phyloP scores from a whole-genome alignment of 768 basidiomycete species.

The Saitozyma podzolica region DNA sequence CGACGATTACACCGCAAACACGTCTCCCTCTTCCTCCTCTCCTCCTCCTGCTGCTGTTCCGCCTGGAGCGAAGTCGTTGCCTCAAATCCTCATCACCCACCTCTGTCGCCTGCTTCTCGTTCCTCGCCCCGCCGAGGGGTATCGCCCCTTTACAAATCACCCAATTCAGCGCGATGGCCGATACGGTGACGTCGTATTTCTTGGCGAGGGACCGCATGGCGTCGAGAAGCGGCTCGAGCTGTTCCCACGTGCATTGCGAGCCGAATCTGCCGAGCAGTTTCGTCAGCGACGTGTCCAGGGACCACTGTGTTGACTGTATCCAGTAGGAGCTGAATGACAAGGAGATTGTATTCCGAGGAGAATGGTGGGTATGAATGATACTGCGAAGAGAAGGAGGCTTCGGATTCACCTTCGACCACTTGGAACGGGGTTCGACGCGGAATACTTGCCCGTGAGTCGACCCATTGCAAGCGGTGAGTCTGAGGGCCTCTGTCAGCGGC shows the following conservation, averaged over 20 bases:
- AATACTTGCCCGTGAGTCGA: slow-evolving; percentile 52
- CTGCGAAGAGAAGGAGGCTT: too few relatives aligned
- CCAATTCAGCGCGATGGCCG: slow-evolving; percentile 52
- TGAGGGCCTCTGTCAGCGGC: slow-evolving; percentile 9
- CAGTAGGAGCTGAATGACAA: too few relatives aligned
- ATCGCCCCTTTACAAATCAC: slow-evolving; percentile 51
- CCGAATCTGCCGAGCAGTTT: not conserved
- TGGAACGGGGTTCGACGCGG: slow-evolving; percentile 42
- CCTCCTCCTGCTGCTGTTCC: too few relatives aligned
- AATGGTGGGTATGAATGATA: not conserved
- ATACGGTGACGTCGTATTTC: slow-evolving; percentile 43
- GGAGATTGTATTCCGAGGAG: not conserved
- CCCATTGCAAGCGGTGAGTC: slow-evolving; percentile 53
- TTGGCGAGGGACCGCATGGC: slow-evolving; percentile 40
- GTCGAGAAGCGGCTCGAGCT: slow-evolving; percentile 46
- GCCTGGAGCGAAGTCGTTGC: not conserved
- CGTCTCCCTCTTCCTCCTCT: too few relatives aligned
- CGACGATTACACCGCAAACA: not conserved
- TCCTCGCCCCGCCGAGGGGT: slow-evolving; percentile 50
- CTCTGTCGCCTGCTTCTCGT: slow-evolving; percentile 47
- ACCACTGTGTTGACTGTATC: too few relatives aligned
- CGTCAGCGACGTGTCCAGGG: not conserved
- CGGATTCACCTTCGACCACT: slow-evolving; percentile 32
- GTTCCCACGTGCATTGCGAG: slow-evolving; percentile 37
- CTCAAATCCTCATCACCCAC: slow-evolving; percentile 3